These are phyloP conservation scores for Trichoderma afroharzianum DNA, from an alignment of 2,329 filamentous ascomycete species.

Conservation along the genomic window DNA sequence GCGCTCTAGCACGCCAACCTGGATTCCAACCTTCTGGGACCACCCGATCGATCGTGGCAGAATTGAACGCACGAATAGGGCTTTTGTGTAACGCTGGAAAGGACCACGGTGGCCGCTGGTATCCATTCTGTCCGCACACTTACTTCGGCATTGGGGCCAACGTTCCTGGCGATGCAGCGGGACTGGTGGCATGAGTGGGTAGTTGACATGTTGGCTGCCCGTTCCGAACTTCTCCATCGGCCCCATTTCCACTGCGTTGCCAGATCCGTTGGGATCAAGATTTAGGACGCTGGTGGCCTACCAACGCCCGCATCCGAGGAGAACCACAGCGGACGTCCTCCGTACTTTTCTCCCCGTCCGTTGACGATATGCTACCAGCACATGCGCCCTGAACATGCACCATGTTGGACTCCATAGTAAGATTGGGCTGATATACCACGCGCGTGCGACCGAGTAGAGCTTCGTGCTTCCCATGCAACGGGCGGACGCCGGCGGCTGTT, in stretches of 20 bases:
- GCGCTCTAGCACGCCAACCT: neutral
- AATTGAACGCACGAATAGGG: conserved; percentile 13
- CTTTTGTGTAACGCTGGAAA: conserved; percentile 10
- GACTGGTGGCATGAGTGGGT: conserved; percentile 17
- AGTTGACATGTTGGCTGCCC: conserved; percentile 14
- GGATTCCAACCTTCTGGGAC: conserved; percentile 16
- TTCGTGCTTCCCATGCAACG: neutral
- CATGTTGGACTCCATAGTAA: neutral
- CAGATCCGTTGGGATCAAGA: conserved; percentile 16
- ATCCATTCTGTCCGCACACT: conserved; percentile 15
- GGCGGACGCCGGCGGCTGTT: neutral
- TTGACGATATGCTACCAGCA: conserved; percentile 1
- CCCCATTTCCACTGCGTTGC: conserved; percentile 18
- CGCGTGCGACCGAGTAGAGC: neutral
- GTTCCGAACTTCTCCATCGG: conserved; percentile 17
- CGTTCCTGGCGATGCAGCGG: conserved; percentile 19
- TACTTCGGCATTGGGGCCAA: conserved; percentile 17
- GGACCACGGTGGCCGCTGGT: conserved; percentile 9
- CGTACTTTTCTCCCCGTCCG: neutral
- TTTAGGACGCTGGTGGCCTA: neutral
- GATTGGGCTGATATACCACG: neutral
- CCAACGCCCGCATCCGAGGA: conserved; percentile 2
- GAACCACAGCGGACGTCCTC: conserved; percentile 1
- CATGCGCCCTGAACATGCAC: neutral
- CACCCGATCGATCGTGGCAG: conserved; percentile 17